These are phyloP conservation scores for Colletotrichum neosansevieriae DNA, from an alignment of 2,329 filamentous ascomycete genomes.

Conservation along the genomic window DNA sequence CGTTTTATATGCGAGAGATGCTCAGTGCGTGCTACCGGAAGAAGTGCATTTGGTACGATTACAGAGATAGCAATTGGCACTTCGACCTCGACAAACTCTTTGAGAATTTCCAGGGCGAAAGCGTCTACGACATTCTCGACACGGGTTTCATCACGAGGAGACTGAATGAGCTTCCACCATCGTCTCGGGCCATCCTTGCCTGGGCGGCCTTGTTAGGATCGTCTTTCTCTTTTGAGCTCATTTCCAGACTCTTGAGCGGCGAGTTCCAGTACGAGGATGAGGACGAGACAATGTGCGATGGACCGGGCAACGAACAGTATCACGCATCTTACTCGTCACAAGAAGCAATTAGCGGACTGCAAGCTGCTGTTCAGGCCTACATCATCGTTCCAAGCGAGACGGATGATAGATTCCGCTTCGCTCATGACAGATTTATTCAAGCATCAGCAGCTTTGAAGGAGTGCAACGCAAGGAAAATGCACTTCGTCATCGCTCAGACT, in stretches of 20 bases:
- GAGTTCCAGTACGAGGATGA: conserved; percentile 74
- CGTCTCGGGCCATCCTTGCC: conserved; percentile 82
- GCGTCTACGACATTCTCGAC: conserved; percentile 83
- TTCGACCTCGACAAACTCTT: conserved; percentile 90
- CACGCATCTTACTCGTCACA: conserved; percentile 69
- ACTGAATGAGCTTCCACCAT: conserved; percentile 79
- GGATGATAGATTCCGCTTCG: conserved; percentile 89
- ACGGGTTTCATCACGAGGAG: conserved; percentile 85
- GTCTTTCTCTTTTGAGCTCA: conserved; percentile 84
- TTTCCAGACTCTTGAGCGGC: conserved; percentile 81
- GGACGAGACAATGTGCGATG: conserved; percentile 51
- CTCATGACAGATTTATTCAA: conserved; percentile 87
- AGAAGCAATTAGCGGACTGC: conserved; percentile 82
- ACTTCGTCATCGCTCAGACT: conserved; percentile 87
- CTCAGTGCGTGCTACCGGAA: conserved; percentile 88
- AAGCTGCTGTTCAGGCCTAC: conserved; percentile 72
- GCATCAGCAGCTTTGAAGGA: conserved; percentile 78
- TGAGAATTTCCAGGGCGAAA: conserved; percentile 82
- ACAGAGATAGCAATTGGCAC: conserved; percentile 83
- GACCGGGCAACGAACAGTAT: conserved; percentile 44
- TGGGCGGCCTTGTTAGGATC: conserved; percentile 89
- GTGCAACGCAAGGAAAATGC: conserved; percentile 81
- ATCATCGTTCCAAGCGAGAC: conserved; percentile 85
- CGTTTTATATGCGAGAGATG: conserved; percentile 93
- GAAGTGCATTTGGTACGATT: conserved; percentile 91